Evolutionary conservation across 2,329 filamentous ascomycete genomes (phyloP), one percentile per base, ranked within the genome.

Genomic region (Cladophialophora exuberans): DNA sequence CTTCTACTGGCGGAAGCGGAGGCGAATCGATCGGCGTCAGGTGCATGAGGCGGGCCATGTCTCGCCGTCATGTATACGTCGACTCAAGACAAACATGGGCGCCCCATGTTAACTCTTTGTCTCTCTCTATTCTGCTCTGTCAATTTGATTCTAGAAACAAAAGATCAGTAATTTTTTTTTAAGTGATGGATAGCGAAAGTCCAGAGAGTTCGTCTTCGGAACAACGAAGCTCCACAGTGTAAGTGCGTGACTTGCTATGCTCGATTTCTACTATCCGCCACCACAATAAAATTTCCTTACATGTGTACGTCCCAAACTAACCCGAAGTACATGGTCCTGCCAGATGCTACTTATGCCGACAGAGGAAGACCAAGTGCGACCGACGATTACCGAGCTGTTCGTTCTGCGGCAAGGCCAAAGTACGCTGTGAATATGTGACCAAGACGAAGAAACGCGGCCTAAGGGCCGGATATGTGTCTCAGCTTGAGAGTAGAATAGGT

Each of bases 391-490:
- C 67, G 25, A 54, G 43, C 17, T 68, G 67, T 57, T 62, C 65
- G 7, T 64, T 65, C 49, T 69, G 67, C 43, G 43, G 56, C 35
- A 62, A 66, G 30, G 59, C 64, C 6, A 63, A 62, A 22, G 55
- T 54, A 25, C 39, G 49, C 15, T 67, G 65, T 52, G 47, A 60
- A 15, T 67, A 68, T 58, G 57, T 64, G 3, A 30, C 50, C 7
- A 52, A 62, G 23, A 56, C 63, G 20, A 65, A 62, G 52, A 69
- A 68, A 56, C 60, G 62, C 13, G 67, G 67, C 11, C 57, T 68
- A 7, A 58, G 67, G 9, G 67, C 72, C 18, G 72, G 72, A n/a
- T 74, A 73, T 60, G 71, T 74, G 4, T 68, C 70, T 10, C 61
- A 67, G 28, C 57, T 73, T 9, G 72, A 74, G 57, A 63, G 65